Percentiles rank a stretch among this genome's conserved stretches.
These are phyloP conservation scores for Thalassiosira exigua DNA, from an alignment of 352 stramenopile species.

Conservation along the genomic window DNA sequence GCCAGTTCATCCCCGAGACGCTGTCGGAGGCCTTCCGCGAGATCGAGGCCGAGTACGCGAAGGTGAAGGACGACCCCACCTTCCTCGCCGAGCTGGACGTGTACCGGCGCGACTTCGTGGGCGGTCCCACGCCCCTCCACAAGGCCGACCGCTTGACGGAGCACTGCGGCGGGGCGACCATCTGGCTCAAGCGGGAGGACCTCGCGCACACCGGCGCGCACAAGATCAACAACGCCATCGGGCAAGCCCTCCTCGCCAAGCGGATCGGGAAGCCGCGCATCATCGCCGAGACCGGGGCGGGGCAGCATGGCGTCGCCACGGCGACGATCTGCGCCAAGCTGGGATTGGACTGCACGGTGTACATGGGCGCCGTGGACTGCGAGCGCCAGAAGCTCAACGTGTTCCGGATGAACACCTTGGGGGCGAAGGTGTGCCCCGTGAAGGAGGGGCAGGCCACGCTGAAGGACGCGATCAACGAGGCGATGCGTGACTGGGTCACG, in stretches of 20 bases:
- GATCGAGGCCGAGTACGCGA: constrained; percentile 93
- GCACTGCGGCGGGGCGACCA: constrained; percentile 91
- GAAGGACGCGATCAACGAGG: constrained; percentile 99
- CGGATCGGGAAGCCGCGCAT: constrained; percentile 96
- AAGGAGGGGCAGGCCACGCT: constrained; percentile 94
- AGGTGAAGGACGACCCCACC: constrained; percentile 92
- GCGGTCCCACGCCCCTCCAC: constrained; percentile 96
- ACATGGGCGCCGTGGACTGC: constrained; percentile 99
- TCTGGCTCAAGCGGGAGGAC: constrained; percentile 99
- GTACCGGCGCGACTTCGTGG: constrained; percentile 91
- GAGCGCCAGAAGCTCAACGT: constrained; percentile 97
- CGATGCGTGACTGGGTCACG: constrained; percentile 98
- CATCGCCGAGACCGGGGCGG: constrained; percentile 98
- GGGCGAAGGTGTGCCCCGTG: constrained; percentile 97
- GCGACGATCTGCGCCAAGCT: constrained; percentile 96
- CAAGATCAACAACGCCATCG: constrained; percentile 99
- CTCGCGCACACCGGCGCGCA: constrained; percentile 97
- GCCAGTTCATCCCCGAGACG: constrained; percentile 97
- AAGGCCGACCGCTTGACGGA: constrained; percentile 94
- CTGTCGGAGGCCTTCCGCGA: constrained; percentile 95
- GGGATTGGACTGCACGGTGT: constrained; percentile 95
- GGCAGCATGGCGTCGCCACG: constrained; percentile 97
- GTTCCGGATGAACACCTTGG: constrained; percentile 99
- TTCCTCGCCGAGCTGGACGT: constrained; percentile 94
- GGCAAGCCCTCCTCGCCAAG: constrained; percentile 94